Conservation (phyloP, 2,329 filamentous ascomycete species). For the Paecilomyces formosus region DNA sequence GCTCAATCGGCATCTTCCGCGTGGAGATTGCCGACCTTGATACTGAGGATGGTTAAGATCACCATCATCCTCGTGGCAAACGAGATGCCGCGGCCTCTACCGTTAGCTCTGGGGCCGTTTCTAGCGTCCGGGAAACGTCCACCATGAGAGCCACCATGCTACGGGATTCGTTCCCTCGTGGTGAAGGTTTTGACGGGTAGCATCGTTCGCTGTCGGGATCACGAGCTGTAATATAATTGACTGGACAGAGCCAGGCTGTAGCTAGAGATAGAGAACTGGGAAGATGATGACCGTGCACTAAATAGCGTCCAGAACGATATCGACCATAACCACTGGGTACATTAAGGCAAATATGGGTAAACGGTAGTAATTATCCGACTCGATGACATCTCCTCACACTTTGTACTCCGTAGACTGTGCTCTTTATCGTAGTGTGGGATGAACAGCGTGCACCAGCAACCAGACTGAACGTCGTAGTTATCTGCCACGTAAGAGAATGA, state of each 20-base stretch:
- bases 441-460: neutral
- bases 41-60: neutral
- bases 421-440: neutral
- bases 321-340: neutral
- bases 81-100: neutral
- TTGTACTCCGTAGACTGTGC: neutral
- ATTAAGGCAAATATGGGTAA: neutral
- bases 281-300: neutral
- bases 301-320: neutral
- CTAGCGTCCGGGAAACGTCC: neutral
- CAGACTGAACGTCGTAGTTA: neutral
- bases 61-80: neutral
- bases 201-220: neutral
- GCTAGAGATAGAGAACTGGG: neutral
- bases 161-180: neutral
- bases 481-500: neutral
- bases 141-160: neutral
- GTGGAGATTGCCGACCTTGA: neutral
- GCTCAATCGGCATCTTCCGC: neutral
- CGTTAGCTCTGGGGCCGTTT: neutral
- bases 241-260: neutral
- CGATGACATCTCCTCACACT: neutral
- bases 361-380: neutral
- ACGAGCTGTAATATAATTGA: neutral
- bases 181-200: neutral